Base-by-base conservation (phyloP, 495 filamentous ascomycete genomes). In the Xylaria bambusicola region DNA sequence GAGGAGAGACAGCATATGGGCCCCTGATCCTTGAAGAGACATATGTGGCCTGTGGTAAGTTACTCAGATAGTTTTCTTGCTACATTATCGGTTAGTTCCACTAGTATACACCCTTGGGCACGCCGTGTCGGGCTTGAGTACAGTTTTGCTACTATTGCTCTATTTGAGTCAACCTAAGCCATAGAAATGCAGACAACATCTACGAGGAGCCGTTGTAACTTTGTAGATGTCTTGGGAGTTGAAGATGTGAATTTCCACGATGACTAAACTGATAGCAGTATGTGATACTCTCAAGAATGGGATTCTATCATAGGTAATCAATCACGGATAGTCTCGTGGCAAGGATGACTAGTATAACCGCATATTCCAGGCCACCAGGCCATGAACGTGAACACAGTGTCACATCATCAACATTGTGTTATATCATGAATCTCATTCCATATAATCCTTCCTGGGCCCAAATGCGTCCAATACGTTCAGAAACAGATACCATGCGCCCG, bases 371-470 rank as follows among this genome's bases (percentile, higher is more conserved):
- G 10, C 38, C 15, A 38, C 26, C 17, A 33, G 38, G 31, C 9
- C 3, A 44, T 44, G 10, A 44, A 5, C 17, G 8, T 21, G n/a
- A 8, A 6, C 2, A 9, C 13, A 26, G 38, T 21, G 24, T 40
- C 33, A 41, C 35, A 35, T 56, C 33, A 44, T 44, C 33, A 44
- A 33, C 56, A 36, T 31, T 17, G 17, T 23, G 15, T 58, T 46
- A 58, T 44, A 26, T 58, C 56, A 31, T 51, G 31, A 27, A 18
- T 17, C 35, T 44, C 56, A 51, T 58, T 33, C 35, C 56, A 47
- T 51, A 46, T 26, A 60, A 36, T 40, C 49, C 13, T 40, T 46
- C 17, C 20, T 21, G 46, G 20, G 17, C 41, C 38, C 7, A 15
- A 10, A 40, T 23, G n/a, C 41, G 40, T 47, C 56, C 47, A 10